Evolutionary conservation across 1,139 yeast species (phyloP).

Genomic region (Lodderomyces margitis): DNA sequence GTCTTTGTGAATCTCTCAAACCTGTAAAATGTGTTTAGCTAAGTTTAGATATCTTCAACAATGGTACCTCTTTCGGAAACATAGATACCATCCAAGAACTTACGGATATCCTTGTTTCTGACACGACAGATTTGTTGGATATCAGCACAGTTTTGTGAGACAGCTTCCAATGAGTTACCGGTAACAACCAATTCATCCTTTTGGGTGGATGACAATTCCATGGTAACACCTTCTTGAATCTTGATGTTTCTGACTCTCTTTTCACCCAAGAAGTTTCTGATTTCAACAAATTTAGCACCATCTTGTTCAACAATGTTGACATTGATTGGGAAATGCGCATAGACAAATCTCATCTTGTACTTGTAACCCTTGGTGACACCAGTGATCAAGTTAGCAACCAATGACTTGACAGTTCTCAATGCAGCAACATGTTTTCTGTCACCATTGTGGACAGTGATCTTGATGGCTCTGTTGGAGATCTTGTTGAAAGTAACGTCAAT

Average conservation of each 20-base stretch:
- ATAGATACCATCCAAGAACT: constrained; percentile 99
- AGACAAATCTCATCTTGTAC: constrained; percentile 99
- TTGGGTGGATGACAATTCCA: constrained; percentile 76
- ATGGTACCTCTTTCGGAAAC: constrained; percentile 95
- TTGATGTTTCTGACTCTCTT: constrained; percentile 88
- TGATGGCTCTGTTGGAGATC: constrained; percentile 68
- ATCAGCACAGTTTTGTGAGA: constrained; percentile 98
- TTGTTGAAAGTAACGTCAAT: constrained; percentile 90
- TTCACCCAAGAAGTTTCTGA: constrained; percentile 99
- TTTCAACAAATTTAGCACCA: constrained; percentile 78
- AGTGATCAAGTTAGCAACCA: constrained; percentile 88
- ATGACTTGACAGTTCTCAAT: constrained; percentile 96
- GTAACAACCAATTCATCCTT: constrained; percentile 92
- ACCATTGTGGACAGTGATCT: constrained; percentile 95
- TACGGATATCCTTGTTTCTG: constrained; percentile 99
- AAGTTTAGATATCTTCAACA: constrained; percentile 55
- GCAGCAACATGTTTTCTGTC: constrained; percentile 99
- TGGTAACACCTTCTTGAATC: constrained; percentile 84
- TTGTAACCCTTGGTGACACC: constrained; percentile 99
- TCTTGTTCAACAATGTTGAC: constrained; percentile 82
- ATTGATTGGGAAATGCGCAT: constrained; percentile 99
- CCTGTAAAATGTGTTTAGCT: too few species aligned
- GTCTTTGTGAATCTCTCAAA: constrained; percentile 17
- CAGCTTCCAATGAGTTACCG: constrained; percentile 98
- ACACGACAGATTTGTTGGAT: constrained; percentile 98